Evolutionary conservation across 2,329 filamentous ascomycete species (phyloP), one percentile per base, ranked within the genome.

Genomic region (Cordyceps javanica): DNA sequence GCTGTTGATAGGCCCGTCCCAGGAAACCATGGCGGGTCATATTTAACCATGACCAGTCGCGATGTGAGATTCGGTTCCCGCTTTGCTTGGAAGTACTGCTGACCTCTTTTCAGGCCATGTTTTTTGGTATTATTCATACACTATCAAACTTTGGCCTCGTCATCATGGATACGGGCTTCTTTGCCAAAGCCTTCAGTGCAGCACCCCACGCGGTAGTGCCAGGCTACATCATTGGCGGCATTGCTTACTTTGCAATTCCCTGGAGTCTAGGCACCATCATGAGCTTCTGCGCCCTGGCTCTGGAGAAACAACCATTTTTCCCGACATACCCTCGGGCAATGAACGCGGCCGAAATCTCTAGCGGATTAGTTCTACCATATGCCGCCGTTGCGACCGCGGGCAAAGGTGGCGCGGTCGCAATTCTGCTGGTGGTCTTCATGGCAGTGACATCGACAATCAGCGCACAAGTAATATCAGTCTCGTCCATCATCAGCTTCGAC

Each of bases 401-500:
- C 0, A 86, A 84, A 61, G 87, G 87, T 9, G 88, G 88, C 48
- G 87, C 87, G 0, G 83, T 81, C 1, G 87, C 85, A 0, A 83
- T 87, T 1, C 75, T 89, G 0, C 72, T 91, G 5, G 78, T 90
- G 55, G 82, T 87, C 11, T 90, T 90, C 74, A 90, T 90, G 87
- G 88, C 87, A 2, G 85, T 89, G n/a, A 89, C 86, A 1, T 80
- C 76, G 0, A 81, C 77, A 0, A 72, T 79, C 2, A 78, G 75
- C 0, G 77, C 79, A 0, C 77, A 81, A 45, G 73, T 81, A 1
- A 80, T 82, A 49, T 77, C 79, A 1, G 77, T 80, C 2, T 78
- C 75, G 5, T 80, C 77, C 0, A 81, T 82, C 52, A 74, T 82
- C 50, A 77, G 73, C 48, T 82, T 81, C 52, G 79, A 82, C 45